These are phyloP conservation scores for Phialophora chinensis DNA, from an alignment of 2,329 filamentous ascomycete species.

Conservation along the genomic window DNA sequence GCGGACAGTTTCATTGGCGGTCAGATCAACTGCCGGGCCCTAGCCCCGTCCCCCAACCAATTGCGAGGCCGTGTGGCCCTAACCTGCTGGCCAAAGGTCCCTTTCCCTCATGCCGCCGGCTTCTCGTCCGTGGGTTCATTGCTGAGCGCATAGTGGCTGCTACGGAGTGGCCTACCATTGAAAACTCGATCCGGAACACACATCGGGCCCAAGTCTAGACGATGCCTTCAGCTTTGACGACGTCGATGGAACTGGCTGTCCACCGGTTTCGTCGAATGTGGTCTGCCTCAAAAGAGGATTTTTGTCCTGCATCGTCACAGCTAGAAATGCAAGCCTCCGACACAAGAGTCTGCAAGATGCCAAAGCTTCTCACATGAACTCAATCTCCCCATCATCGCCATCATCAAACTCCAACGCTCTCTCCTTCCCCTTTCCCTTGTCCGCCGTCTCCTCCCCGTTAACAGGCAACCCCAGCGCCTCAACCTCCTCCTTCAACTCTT, in stretches of 20 bases:
- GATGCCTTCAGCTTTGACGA: background rate
- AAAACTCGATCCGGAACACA: background rate
- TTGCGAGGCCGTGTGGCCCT: background rate
- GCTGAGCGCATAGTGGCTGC: background rate
- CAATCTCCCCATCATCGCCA: slow-evolving; percentile 22
- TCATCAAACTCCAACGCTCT: slow-evolving; percentile 14
- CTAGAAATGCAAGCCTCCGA: background rate
- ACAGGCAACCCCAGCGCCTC: slow-evolving; percentile 5
- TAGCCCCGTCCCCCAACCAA: background rate
- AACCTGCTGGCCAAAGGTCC: background rate
- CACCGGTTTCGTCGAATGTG: background rate
- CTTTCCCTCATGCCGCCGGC: background rate
- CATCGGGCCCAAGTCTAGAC: background rate
- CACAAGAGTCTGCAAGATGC: background rate
- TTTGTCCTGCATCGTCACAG: background rate
- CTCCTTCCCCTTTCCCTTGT: slow-evolving; percentile 26
- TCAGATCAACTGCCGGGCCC: too few relatives aligned
- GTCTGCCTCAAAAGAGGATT: background rate
- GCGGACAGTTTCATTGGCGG: background rate
- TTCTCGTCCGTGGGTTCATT: background rate
- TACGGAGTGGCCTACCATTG: background rate
- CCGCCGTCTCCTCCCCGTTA: slow-evolving; percentile 7
- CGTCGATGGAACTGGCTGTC: background rate
- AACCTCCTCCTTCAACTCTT: slow-evolving; percentile 16
- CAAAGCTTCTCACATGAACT: slow-evolving; percentile 23